phyloP scores from a whole-genome alignment of 2,329 filamentous ascomycete species.

The Fusarium robinianum region DNA sequence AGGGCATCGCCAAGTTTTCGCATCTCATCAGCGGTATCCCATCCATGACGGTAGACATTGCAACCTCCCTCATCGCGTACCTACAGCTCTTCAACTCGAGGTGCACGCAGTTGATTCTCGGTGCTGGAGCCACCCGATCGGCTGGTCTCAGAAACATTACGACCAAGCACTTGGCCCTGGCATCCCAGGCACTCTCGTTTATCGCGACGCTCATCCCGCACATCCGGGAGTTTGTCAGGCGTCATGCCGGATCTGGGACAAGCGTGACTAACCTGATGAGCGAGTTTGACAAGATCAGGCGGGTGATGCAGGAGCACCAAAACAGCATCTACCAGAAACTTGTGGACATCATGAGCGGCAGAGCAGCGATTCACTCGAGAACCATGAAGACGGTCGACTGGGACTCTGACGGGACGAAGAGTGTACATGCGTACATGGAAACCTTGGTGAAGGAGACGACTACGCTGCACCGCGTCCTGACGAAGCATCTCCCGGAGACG shows the following conservation, averaged over 20 bases:
- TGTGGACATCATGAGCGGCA: slow-evolving; percentile 86
- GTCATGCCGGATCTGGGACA: slow-evolving; percentile 64
- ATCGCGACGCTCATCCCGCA: slow-evolving; percentile 87
- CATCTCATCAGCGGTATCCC: slow-evolving; percentile 84
- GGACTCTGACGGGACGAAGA: slow-evolving; percentile 55
- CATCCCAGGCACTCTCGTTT: slow-evolving; percentile 87
- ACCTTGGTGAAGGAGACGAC: slow-evolving; percentile 83
- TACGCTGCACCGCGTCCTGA: slow-evolving; percentile 81
- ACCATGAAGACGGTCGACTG: slow-evolving; percentile 77
- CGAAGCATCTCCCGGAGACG: slow-evolving; percentile 77
- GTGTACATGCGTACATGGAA: slow-evolving; percentile 78
- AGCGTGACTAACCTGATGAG: slow-evolving; percentile 66
- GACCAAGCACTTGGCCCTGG: slow-evolving; percentile 90
- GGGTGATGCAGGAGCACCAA: slow-evolving; percentile 86
- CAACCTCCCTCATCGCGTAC: slow-evolving; percentile 78
- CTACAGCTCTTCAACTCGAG: slow-evolving; percentile 94
- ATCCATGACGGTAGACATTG: slow-evolving; percentile 84
- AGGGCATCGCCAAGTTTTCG: slow-evolving; percentile 80
- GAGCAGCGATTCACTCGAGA: slow-evolving; percentile 74
- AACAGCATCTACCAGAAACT: slow-evolving; percentile 90
- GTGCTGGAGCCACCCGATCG: slow-evolving; percentile 85
- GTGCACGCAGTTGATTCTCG: slow-evolving; percentile 93
- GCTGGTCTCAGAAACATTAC: slow-evolving; percentile 96
- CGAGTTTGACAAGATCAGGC: slow-evolving; percentile 87
- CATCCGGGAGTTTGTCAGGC: slow-evolving; percentile 85